Conservation (phyloP, 2,329 filamentous ascomycete genomes). For the Fusarium tanahbumbuense region DNA sequence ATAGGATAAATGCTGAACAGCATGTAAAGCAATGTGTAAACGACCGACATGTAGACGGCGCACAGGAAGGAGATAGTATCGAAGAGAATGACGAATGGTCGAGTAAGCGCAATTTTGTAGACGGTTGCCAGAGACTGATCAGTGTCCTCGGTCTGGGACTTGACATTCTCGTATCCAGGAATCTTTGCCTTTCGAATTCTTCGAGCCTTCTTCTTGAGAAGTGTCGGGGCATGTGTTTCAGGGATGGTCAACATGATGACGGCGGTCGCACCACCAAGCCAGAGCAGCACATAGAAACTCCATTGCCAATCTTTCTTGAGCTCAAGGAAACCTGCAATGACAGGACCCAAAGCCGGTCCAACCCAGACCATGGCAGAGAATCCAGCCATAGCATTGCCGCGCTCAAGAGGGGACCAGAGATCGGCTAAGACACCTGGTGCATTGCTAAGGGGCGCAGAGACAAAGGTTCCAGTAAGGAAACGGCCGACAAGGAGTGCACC, state of each 20-base stretch:
- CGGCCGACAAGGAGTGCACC: conserved; percentile 78
- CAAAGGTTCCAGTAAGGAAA: conserved; percentile 80
- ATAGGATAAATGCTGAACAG: conserved; percentile 75
- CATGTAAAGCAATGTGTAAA: conserved; percentile 78
- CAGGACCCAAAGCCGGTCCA: conserved; percentile 65
- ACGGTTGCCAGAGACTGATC: conserved; percentile 54
- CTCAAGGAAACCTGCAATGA: conserved; percentile 76
- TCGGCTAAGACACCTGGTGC: conserved; percentile 84
- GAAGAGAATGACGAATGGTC: conserved; percentile 77
- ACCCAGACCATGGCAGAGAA: conserved; percentile 82
- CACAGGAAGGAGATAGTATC: conserved; percentile 86
- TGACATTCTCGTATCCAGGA: conserved; percentile 30
- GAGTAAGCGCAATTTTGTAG: conserved; percentile 74
- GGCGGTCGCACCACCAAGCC: conserved; percentile 84
- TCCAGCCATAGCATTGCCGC: conserved; percentile 83
- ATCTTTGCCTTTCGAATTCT: conserved; percentile 33
- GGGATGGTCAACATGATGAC: conserved; percentile 84
- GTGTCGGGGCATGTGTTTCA: conserved; percentile 83
- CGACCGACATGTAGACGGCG: conserved; percentile 82
- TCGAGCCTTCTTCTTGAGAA: conserved; percentile 60
- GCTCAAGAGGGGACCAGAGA: conserved; percentile 80
- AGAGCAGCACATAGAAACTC: conserved; percentile 51
- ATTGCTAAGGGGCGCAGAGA: conserved; percentile 83
- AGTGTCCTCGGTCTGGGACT: conserved; percentile 23
- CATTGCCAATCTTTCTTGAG: conserved; percentile 74